Evolutionary conservation across 2,329 filamentous ascomycete species (phyloP).

Genomic region (Penicillium sp.): DNA sequence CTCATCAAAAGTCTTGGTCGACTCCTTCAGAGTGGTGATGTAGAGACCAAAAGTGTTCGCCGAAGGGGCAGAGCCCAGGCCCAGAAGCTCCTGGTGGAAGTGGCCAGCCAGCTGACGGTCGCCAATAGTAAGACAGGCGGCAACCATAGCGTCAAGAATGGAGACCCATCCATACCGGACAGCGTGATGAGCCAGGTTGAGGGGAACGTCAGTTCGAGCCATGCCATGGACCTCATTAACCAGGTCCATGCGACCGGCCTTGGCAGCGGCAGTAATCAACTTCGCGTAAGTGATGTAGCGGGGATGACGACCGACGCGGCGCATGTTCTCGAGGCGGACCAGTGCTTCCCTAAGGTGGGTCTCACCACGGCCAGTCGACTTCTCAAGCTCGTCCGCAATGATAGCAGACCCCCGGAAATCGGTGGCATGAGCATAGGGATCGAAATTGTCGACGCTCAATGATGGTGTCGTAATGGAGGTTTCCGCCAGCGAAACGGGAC

Average conservation of each 20-base stretch:
- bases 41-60: conserved; percentile 98
- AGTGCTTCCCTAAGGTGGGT: conserved; percentile 74
- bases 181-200: conserved; percentile 73
- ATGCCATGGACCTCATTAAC: conserved; percentile 83
- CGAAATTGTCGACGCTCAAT: conserved; percentile 72
- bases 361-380: conserved; percentile 64
- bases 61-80: conserved; percentile 84
- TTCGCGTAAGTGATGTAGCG: conserved; percentile 97
- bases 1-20: conserved; percentile 95
- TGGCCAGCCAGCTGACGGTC: conserved; percentile 74
- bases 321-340: conserved; percentile 83
- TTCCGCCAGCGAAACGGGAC: conserved; percentile 37
- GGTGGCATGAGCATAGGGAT: conserved; percentile 83
- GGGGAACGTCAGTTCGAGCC: conserved; percentile 81
- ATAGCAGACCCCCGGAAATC: conserved; percentile 90
- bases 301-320: conserved; percentile 81
- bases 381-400: conserved; percentile 86
- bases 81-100: conserved; percentile 84
- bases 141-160: conserved; percentile 94
- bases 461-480: conserved; percentile 51
- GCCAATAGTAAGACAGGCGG: conserved; percentile 77
- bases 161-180: conserved; percentile 95
- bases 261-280: conserved; percentile 82
- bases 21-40: conserved; percentile 98
- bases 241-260: conserved; percentile 72